Evolutionary conservation across 768 basidiomycete genomes (phyloP), one percentile per base, ranked within the genome.

Genomic region (Crassisporium funariophilum): DNA sequence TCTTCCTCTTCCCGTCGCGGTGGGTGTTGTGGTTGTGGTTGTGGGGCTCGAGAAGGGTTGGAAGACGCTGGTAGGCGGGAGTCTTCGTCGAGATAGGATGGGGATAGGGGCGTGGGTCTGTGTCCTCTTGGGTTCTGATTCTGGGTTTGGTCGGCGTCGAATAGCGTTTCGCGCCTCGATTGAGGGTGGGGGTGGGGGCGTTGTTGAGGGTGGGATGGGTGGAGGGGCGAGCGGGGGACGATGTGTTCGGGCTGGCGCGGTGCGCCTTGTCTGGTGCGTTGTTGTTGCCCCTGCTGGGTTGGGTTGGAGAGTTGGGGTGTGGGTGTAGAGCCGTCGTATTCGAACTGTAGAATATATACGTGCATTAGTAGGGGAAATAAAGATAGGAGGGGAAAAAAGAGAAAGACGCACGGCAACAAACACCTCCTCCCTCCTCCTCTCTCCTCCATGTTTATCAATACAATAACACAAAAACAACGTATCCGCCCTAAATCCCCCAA

Each of bases 391-490:
- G 2, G 5, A 11, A 31, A 11, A 31, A 5, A 31, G 29, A 31
- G 29, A 31, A 2, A 31, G n/a, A 31, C 29, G n/a, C 5, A 31
- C 29, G n/a, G 68, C 64, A 24, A 65, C 56, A 41, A 73, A 72
- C 9, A 77, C 73, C 46, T 76, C 74, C 47, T 72, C 71, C 31
- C 70, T 61, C 44, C 64, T 63, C 38, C 65, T 60, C 33, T 69
- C 66, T 8, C 74, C 74, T 13, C 62, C 54, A 35, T 72, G 73
- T 52, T 75, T 76, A 53, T 76, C 76, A 24, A 77, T 75, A 52
- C 75, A 77, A 44, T 77, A 77, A 45, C 75, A 77, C 10, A 77
- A 61, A 48, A 73, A 77, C 24, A 76, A 46, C 4, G 74, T 73
- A 47, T 77, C 75, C 20, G 71, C 74, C 27, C 74, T 74, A 42